phyloP scores from a whole-genome alignment of 768 basidiomycete genomes.

The Russula vinacea region DNA sequence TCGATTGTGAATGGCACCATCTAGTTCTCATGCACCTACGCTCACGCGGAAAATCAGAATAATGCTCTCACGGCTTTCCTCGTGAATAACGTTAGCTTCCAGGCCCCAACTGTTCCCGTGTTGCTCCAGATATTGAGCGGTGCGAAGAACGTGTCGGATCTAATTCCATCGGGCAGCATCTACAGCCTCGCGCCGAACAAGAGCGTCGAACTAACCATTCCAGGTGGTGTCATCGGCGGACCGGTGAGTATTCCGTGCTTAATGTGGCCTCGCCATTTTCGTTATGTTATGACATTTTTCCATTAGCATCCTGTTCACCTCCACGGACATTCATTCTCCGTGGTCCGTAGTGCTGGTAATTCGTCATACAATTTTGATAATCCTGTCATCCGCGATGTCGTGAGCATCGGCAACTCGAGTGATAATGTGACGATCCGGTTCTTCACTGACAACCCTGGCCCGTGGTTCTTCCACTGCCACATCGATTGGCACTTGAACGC shows the following conservation, averaged over 20 bases:
- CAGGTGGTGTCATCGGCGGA: conserved; percentile 42
- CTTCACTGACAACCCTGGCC: conserved; percentile 35
- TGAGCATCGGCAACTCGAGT: conserved; percentile 19
- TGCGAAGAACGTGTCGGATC: conserved; percentile 42
- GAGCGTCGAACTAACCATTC: conserved; percentile 47
- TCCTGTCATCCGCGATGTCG: conserved; percentile 31
- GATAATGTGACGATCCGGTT: conserved; percentile 34
- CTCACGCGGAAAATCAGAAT: too few relatives aligned
- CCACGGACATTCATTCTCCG: conserved; percentile 23
- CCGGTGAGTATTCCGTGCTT: conserved; percentile 5
- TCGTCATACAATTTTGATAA: conserved; percentile 22
- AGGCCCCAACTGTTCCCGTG: conserved; percentile 47
- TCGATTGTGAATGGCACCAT: conserved; percentile 21
- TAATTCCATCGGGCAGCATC: conserved; percentile 51
- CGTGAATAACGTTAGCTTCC: conserved; percentile 40
- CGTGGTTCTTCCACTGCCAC: conserved; percentile 36
- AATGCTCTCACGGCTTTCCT: too few relatives aligned
- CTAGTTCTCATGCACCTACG: background rate
- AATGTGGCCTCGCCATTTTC: background rate
- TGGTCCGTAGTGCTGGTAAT: conserved; percentile 20
- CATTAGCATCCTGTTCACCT: conserved; percentile 27
- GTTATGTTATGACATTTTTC: background rate
- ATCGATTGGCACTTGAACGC: conserved; percentile 35
- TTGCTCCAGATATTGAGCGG: conserved; percentile 61
- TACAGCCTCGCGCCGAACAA: conserved; percentile 47